These are phyloP conservation scores for Daphne laureola DNA, from an alignment of 441 rosid species.

Conservation along the genomic window DNA sequence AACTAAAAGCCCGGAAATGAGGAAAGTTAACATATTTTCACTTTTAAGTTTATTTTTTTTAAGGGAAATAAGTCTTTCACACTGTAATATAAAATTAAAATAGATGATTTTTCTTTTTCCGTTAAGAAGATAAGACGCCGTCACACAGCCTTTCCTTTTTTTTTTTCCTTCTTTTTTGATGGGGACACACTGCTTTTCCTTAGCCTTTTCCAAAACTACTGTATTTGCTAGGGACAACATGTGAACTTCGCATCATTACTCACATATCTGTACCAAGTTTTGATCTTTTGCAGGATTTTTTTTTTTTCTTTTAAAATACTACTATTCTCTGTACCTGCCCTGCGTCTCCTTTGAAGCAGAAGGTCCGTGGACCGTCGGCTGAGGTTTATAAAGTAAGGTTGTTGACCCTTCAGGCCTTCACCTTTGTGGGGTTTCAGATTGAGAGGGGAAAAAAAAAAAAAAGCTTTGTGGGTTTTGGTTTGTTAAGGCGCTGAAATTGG, in stretches of 20 bases:
- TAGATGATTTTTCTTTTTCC: no score
- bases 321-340: not conserved
- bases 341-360: no score
- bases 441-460: slow-evolving; percentile 12
- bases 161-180: no score
- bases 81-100: no score
- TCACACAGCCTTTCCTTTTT: not conserved
- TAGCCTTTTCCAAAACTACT: slow-evolving; percentile 5
- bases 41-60: no score
- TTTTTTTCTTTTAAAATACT: not conserved
- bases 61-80: no score
- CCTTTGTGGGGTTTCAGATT: slow-evolving; percentile 13
- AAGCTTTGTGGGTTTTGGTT: slow-evolving; percentile 1
- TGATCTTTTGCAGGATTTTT: slow-evolving; percentile 11
- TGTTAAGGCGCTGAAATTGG: slow-evolving; percentile 14
- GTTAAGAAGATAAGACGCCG: no score
- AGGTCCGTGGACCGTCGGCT: not conserved
- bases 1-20: no score
- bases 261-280: slow-evolving; percentile 12
- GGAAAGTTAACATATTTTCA: no score
- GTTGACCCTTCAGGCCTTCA: slow-evolving; percentile 15
- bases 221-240: not conserved
- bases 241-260: not conserved
- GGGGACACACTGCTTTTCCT: not conserved
- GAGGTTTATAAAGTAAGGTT: not conserved